Conservation (phyloP, 139 green algal species). For the Mesotaenium endlicherianum region DNA sequence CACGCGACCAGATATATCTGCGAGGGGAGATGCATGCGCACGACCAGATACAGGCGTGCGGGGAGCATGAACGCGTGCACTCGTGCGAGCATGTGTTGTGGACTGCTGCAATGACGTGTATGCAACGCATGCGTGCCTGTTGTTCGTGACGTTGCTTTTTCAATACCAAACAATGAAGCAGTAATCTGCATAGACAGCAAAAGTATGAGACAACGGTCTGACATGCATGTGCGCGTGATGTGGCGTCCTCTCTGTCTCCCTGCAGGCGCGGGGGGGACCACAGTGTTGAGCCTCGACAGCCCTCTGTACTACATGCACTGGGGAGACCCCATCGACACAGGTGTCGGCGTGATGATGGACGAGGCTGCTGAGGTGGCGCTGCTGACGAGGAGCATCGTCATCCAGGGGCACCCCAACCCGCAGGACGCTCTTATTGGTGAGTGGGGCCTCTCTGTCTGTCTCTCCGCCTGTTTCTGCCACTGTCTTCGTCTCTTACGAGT, state of each 20-base stretch:
- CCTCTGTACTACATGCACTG: conserved; percentile 40
- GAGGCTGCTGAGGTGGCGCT: conserved; percentile 33
- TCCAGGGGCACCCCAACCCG: conserved; percentile 32
- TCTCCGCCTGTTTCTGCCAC: neutral
- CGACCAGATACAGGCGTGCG: too few relatives aligned
- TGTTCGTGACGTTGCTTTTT: too few relatives aligned
- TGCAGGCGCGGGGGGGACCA: neutral
- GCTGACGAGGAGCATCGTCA: conserved; percentile 33
- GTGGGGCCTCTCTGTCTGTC: neutral
- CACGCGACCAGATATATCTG: too few relatives aligned
- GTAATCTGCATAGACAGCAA: too few relatives aligned
- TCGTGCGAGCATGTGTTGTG: too few relatives aligned
- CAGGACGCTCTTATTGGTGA: conserved; percentile 20
- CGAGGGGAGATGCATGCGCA: too few relatives aligned
- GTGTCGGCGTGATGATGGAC: conserved; percentile 3
- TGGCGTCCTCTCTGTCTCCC: neutral
- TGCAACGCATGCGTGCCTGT: too few relatives aligned
- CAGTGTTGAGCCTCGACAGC: neutral
- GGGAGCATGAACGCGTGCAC: too few relatives aligned
- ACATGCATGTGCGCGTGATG: too few relatives aligned
- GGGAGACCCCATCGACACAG: neutral
- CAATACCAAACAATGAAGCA: too few relatives aligned
- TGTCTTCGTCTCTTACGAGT: neutral
- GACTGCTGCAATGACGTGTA: too few relatives aligned
- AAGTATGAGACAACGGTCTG: too few relatives aligned